A percentile compares a stretch with the other conserved stretches of the same genome.
Evolutionary conservation across 768 basidiomycete genomes (phyloP).

Genomic region (Albatrellus ellisii): DNA sequence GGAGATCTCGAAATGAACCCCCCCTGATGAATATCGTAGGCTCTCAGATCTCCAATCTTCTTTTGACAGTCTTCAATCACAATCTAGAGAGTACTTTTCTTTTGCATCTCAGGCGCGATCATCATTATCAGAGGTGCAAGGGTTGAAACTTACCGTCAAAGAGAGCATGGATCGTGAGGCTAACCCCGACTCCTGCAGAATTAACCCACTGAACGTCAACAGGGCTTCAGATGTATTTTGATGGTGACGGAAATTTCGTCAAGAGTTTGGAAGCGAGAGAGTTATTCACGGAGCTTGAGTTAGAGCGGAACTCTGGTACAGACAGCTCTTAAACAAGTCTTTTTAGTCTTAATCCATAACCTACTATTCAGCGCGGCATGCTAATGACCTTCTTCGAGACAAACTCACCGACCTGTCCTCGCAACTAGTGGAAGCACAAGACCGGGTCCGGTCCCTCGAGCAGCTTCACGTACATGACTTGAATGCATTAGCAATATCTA

Average conservation of each 20-base stretch:
- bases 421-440: conserved; percentile 10
- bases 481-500: conserved; percentile 1
- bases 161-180: conserved; percentile 7
- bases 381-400: conserved; percentile 13
- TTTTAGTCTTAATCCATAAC: too few relatives aligned
- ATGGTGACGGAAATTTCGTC: conserved; percentile 3
- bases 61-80: conserved; percentile 9
- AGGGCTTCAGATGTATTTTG: conserved; percentile 8
- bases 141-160: conserved; percentile 5
- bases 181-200: not conserved
- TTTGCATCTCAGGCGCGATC: conserved; percentile 10
- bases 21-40: conserved; percentile 3
- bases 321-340: not conserved
- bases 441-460: conserved; percentile 7
- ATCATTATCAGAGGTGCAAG: conserved; percentile 7
- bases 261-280: conserved; percentile 6
- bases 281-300: conserved; percentile 7
- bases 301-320: conserved; percentile 8
- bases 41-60: conserved; percentile 7
- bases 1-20: too few relatives aligned
- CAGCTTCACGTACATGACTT: conserved; percentile 4
- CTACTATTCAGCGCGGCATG: conserved; percentile 8
- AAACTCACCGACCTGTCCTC: conserved; percentile 13
- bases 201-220: not conserved
- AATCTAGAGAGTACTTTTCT: conserved; percentile 10